These are phyloP conservation scores for Termitomyces sp. DNA, from an alignment of 768 basidiomycete genomes.

Conservation along the genomic window DNA sequence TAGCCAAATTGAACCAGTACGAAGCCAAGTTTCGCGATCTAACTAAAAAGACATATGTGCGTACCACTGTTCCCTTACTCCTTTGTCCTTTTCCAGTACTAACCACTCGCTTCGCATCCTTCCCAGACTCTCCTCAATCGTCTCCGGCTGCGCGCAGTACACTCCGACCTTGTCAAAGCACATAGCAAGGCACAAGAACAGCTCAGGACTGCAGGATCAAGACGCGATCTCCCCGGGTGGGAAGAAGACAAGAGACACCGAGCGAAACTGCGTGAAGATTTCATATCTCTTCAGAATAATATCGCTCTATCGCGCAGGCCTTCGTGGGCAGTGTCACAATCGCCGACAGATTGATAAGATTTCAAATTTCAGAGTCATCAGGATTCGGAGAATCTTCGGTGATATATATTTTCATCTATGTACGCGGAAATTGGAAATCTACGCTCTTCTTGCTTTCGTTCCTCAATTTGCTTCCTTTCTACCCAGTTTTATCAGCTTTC, in stretches of 20 bases:
- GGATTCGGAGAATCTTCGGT: background rate
- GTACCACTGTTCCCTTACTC: conserved; percentile 5
- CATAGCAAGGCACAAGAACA: conserved; percentile 25
- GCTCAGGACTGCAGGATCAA: conserved; percentile 17
- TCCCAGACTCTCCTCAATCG: conserved; percentile 23
- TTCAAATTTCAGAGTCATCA: background rate
- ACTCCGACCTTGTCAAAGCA: conserved; percentile 24
- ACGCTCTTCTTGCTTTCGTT: background rate
- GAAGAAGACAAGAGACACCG: conserved; percentile 29
- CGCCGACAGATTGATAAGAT: background rate
- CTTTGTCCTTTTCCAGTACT: background rate
- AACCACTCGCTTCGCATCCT: background rate
- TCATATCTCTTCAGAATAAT: conserved; percentile 13
- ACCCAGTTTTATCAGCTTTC: background rate
- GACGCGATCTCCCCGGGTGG: conserved; percentile 26
- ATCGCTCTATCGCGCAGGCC: conserved; percentile 1
- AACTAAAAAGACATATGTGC: conserved; percentile 29
- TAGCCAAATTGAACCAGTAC: conserved; percentile 33
- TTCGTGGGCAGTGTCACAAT: conserved; percentile 5
- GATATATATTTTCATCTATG: background rate
- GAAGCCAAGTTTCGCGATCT: conserved; percentile 34
- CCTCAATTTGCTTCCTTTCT: background rate
- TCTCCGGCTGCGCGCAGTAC: conserved; percentile 27
- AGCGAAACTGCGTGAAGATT: conserved; percentile 26
- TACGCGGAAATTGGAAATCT: background rate